A percentile compares a stretch with the other conserved stretches of the same genome.
Conservation (phyloP, 176 grass and related monocot genomes). For the Bromus sterilis region DNA sequence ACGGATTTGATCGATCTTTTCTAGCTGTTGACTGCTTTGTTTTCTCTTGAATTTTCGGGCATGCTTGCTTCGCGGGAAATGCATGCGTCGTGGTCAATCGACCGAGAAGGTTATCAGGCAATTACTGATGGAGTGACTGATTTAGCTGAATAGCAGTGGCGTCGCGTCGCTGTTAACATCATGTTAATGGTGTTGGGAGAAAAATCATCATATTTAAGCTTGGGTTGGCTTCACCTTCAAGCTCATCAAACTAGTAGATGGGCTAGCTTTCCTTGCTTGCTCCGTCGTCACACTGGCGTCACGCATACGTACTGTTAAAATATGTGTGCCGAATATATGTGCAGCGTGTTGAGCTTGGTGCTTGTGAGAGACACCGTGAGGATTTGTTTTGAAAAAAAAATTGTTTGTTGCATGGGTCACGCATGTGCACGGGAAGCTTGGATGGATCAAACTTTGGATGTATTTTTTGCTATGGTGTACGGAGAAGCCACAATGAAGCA, state of each 20-base stretch:
- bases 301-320: background rate
- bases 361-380: too few relatives aligned
- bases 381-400: too few relatives aligned
- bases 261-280: background rate
- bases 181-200: background rate
- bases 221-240: background rate
- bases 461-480: too few relatives aligned
- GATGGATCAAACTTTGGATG: too few relatives aligned
- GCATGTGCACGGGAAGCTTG: too few relatives aligned
- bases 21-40: background rate
- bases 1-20: background rate
- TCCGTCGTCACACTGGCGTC: background rate
- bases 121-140: background rate
- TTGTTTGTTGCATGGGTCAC: too few relatives aligned
- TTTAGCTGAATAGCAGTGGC: background rate
- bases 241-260: background rate
- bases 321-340: too few relatives aligned
- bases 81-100: background rate
- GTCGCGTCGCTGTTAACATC: background rate
- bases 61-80: too few relatives aligned
- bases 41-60: background rate
- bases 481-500: too few relatives aligned
- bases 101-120: background rate
- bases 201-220: background rate
- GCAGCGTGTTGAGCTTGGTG: too few relatives aligned